phyloP scores from a whole-genome alignment of 805 yeast genomes.

The Schwanniomyces sp. region DNA sequence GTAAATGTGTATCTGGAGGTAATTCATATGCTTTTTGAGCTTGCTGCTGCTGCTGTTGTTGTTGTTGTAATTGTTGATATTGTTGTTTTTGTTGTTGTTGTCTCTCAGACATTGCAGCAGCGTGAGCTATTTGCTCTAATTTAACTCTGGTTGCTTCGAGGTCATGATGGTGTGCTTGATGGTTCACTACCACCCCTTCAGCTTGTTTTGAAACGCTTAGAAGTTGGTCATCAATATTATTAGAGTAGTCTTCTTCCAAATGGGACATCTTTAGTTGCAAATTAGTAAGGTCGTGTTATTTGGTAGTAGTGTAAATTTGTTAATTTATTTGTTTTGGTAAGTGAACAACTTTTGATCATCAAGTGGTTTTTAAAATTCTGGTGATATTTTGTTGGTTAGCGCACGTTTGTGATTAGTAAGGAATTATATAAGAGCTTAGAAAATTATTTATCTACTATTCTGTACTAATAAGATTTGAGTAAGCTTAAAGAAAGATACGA shows the following conservation, averaged over 20 bases:
- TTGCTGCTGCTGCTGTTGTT: constrained; percentile 14
- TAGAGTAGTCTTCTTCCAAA: constrained; percentile 21
- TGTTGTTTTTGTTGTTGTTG: constrained; percentile 14
- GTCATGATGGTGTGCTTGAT: constrained; percentile 10
- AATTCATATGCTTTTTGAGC: constrained; percentile 9
- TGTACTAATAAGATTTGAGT: too few species aligned
- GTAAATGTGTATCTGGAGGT: constrained; percentile 8
- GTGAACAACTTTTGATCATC: constrained; percentile 7
- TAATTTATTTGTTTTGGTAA: constrained; percentile 12
- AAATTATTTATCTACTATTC: too few species aligned
- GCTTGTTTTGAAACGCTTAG: constrained; percentile 39
- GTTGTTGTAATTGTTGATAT: constrained; percentile 8
- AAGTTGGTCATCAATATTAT: constrained; percentile 44
- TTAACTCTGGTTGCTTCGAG: constrained; percentile 23
- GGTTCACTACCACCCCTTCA: constrained; percentile 15
- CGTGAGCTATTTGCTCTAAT: constrained; percentile 31
- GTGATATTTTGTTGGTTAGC: constrained; percentile 1
- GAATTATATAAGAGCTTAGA: background rate
- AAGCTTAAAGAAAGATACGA: too few species aligned
- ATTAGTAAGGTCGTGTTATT: constrained; percentile 18
- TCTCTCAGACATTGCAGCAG: constrained; percentile 16
- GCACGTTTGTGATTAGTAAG: background rate
- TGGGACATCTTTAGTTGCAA: constrained; percentile 10
- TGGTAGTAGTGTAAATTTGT: constrained; percentile 21
- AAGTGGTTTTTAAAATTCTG: constrained; percentile 1